These are phyloP conservation scores for Neocucurbitaria cava DNA, from an alignment of 2,329 filamentous ascomycete species.

Conservation along the genomic window DNA sequence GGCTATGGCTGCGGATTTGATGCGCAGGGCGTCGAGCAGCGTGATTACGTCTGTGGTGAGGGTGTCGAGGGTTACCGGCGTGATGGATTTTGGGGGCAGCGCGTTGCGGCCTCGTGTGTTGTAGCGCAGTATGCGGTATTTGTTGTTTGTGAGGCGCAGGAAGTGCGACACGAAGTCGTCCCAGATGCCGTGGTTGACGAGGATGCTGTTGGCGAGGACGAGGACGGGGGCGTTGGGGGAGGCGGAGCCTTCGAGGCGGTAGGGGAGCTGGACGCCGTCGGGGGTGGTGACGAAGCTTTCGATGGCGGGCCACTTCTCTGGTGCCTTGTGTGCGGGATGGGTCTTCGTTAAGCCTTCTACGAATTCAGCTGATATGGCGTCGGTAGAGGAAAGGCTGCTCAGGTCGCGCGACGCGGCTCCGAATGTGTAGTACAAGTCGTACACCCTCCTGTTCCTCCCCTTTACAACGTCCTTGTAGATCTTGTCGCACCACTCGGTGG, in stretches of 20 bases:
- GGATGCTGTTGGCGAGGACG: conserved; percentile 79
- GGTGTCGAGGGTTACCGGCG: conserved; percentile 64
- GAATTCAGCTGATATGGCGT: conserved; percentile 57
- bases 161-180: conserved; percentile 73
- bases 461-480: conserved; percentile 67
- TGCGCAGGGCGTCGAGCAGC: conserved; percentile 73
- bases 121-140: conserved; percentile 78
- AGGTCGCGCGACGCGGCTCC: conserved; percentile 76
- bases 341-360: conserved; percentile 65
- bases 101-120: conserved; percentile 73
- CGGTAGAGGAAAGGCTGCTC: conserved; percentile 59
- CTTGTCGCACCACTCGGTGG: conserved; percentile 67
- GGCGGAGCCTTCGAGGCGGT: conserved; percentile 75
- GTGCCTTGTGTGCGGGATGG: conserved; percentile 50
- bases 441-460: conserved; percentile 65
- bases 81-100: conserved; percentile 48
- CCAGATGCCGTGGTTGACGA: conserved; percentile 83
- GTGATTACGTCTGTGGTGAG: conserved; percentile 71
- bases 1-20: conserved; percentile 70
- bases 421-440: conserved; percentile 80
- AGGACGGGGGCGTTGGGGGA: conserved; percentile 73
- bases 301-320: conserved; percentile 58
- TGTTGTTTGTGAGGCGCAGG: conserved; percentile 59
- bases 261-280: conserved; percentile 74
- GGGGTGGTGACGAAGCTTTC: conserved; percentile 71